Evolutionary conservation across 2,329 filamentous ascomycete species (phyloP).

Genomic region (Colletotrichum cereale): DNA sequence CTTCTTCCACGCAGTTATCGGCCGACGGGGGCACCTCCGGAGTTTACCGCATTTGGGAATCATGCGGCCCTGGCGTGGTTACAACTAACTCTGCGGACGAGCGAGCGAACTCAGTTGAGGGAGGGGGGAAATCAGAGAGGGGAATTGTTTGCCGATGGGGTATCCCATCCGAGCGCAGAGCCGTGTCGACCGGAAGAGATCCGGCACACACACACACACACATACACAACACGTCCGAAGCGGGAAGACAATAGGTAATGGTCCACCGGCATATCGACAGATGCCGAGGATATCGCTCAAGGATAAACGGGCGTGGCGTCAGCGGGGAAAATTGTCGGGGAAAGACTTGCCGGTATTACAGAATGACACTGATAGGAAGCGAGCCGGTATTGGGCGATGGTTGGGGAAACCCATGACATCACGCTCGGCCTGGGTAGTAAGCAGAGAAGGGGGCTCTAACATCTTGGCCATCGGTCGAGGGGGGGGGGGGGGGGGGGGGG

Average conservation of each 20-base stretch:
- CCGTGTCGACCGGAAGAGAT: neutral
- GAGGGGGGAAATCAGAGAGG: too few species aligned
- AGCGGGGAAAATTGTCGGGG: neutral
- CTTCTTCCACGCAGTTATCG: neutral
- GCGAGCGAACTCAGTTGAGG: neutral
- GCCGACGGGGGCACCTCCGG: neutral
- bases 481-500: slow-evolving; percentile 8
- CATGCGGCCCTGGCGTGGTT: neutral
- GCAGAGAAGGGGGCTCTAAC: neutral
- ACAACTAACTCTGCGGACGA: neutral
- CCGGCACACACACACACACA: neutral
- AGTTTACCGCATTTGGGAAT: neutral
- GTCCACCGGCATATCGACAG: slow-evolving; percentile 12
- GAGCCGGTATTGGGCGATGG: slow-evolving; percentile 13
- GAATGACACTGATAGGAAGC: neutral
- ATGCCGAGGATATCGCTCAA: slow-evolving; percentile 6
- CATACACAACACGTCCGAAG: neutral
- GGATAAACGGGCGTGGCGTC: slow-evolving; percentile 10
- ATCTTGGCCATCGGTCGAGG: neutral
- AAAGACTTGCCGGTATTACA: neutral
- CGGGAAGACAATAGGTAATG: neutral
- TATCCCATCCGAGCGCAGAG: neutral
- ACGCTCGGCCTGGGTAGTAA: neutral
- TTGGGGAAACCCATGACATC: slow-evolving; percentile 28
- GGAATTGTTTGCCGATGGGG: neutral